Conservation (phyloP, 352 stramenopile species). For the Elongisporangium anandrum region DNA sequence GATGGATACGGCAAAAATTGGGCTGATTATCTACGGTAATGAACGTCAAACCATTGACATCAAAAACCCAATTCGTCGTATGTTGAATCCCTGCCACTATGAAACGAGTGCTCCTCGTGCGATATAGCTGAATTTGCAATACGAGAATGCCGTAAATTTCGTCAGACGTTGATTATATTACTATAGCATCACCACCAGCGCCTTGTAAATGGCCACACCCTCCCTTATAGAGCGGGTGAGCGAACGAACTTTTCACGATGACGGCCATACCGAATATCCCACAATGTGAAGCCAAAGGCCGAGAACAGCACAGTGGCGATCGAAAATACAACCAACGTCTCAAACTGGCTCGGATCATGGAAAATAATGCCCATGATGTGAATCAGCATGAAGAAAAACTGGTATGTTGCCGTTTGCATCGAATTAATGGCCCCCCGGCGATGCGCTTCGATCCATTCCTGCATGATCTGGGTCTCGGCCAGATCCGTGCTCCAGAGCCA, state of each 20-base stretch:
- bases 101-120: too few species aligned
- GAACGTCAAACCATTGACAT: too few species aligned
- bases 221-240: not conserved
- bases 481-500: constrained; percentile 57
- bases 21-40: too few species aligned
- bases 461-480: constrained; percentile 68
- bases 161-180: too few species aligned
- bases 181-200: too few species aligned
- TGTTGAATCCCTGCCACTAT: too few species aligned
- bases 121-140: too few species aligned
- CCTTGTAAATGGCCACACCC: too few species aligned
- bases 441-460: constrained; percentile 56
- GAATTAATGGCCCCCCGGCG: constrained; percentile 45
- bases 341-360: constrained; percentile 44
- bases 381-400: constrained; percentile 66
- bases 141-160: too few species aligned
- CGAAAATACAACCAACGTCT: constrained; percentile 51
- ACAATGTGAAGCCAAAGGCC: constrained; percentile 51
- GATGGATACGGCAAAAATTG: too few species aligned
- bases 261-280: constrained; percentile 35
- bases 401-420: constrained; percentile 63
- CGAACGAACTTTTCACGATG: constrained; percentile 26
- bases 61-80: too few species aligned
- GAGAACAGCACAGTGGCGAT: constrained; percentile 34
- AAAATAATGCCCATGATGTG: constrained; percentile 50